A percentile compares a stretch with the other conserved stretches of the same genome.
phyloP scores from a whole-genome alignment of 306 rosid genomes.

The Fragaria ananassa region DNA sequence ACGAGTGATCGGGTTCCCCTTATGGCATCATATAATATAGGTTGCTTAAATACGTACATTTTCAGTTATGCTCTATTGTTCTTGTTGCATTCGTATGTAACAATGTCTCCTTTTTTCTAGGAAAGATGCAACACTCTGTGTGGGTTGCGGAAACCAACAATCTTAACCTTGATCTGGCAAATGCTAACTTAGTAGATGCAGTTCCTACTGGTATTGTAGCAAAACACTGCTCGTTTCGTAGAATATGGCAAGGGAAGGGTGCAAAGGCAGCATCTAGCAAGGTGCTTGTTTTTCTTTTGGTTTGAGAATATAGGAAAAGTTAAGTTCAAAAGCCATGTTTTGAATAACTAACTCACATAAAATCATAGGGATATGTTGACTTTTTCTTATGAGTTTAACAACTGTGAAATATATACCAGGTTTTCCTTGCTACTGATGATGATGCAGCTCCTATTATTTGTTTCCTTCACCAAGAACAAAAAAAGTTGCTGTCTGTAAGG shows the following conservation, averaged over 20 bases:
- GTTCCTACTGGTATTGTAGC: constrained; percentile 63
- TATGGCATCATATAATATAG: constrained; percentile 92
- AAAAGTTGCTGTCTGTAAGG: constrained; percentile 69
- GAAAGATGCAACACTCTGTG: constrained; percentile 93
- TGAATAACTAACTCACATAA: neutral
- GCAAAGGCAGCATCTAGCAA: constrained; percentile 82
- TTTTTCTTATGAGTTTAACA: constrained; percentile 27
- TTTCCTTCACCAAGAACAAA: constrained; percentile 90
- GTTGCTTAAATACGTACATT: constrained; percentile 28
- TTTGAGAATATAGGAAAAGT: neutral
- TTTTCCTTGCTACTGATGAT: constrained; percentile 76
- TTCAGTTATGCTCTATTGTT: constrained; percentile 11
- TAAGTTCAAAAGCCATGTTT: neutral
- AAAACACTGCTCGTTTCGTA: constrained; percentile 61
- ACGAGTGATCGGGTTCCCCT: constrained; percentile 86
- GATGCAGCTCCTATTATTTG: constrained; percentile 84
- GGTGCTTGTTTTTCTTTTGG: constrained; percentile 38
- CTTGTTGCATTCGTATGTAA: constrained; percentile 6
- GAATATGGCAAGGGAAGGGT: constrained; percentile 99
- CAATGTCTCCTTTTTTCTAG: constrained; percentile 45
- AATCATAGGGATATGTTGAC: neutral
- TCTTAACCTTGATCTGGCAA: constrained; percentile 54
- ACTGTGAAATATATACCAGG: constrained; percentile 47
- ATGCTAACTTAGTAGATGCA: constrained; percentile 40
- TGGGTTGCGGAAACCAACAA: constrained; percentile 78